Percentiles rank a stretch among this genome's conserved stretches.
Evolutionary conservation across 371 early-diverging fungal genomes (phyloP).

Genomic region (Mucor saturninus): DNA sequence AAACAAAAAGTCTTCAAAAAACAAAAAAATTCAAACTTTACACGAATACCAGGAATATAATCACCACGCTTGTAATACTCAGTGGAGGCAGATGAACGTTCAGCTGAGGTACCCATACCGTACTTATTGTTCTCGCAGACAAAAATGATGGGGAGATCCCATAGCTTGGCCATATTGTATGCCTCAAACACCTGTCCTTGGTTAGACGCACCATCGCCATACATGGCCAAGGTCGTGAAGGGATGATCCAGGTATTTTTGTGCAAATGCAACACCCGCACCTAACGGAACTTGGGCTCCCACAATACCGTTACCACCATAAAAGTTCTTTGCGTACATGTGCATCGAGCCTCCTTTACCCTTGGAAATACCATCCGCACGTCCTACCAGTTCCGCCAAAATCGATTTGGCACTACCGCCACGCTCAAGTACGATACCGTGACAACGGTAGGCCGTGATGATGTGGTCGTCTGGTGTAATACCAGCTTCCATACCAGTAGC

Average conservation of each 20-base stretch:
- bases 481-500: constrained; percentile 95
- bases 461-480: constrained; percentile 85
- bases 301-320: constrained; percentile 99
- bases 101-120: constrained; percentile 98
- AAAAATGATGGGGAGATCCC: constrained; percentile 97
- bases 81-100: constrained; percentile 90
- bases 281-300: constrained; percentile 99
- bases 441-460: constrained; percentile 99
- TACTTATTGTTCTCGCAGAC: constrained; percentile 99
- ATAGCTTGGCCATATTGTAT: constrained; percentile 99
- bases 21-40: not conserved
- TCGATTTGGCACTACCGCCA: constrained; percentile 76
- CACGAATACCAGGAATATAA: constrained; percentile 92
- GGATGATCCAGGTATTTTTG: constrained; percentile 89
- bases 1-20: not conserved
- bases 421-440: constrained; percentile 97
- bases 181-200: constrained; percentile 99
- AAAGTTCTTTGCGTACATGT: constrained; percentile 97
- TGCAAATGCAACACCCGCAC: constrained; percentile 96
- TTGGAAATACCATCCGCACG: constrained; percentile 88
- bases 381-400: constrained; percentile 91
- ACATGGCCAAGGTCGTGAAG: constrained; percentile 88
- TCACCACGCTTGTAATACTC: constrained; percentile 96
- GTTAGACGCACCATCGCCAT: constrained; percentile 99
- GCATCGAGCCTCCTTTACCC: constrained; percentile 99